Base-by-base conservation (phyloP, 2,329 filamentous ascomycete species). In the Gnomoniopsis sp. region DNA sequence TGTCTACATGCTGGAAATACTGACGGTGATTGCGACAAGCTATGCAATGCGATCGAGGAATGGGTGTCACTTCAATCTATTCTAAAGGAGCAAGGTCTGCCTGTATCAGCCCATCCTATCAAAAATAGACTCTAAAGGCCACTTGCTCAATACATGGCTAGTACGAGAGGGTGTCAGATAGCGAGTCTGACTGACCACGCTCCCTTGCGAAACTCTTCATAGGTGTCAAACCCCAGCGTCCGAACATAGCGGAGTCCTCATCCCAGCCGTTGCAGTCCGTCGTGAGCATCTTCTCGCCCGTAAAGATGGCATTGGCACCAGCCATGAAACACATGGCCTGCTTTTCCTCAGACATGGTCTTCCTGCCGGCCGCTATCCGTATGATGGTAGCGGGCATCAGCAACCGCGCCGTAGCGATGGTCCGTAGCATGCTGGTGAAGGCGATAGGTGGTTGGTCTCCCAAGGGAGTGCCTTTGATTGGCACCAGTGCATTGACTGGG, bases 231-330 rank as follows among this genome's bases (percentile, higher is more conserved):
- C 92, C 92, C 89, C 91, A 96, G 53, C 85, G 82, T 2, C 87
- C 83, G 75, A 96, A 96, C 86, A 96, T 90, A 46, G 78, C 86
- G 63, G 84, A 87, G 68, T 96, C 92, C 74, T 96, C 90, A 63
- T 95, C 91, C 90, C 90, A 96, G 33, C 91, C 90, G 65, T 91
- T 93, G 71, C 91, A 96, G 58, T 92, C 90, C 0, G 92, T 96
- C 4, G 92, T 96, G 74, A 96, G 73, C 92, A 96, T 96, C 81
- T 93, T 96, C 77, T 96, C 92, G 10, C 92, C 92, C 0, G 92
- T 96, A 70, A 96, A 96, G 36, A 96, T 88, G n/a, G 92, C 92
- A 67, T 96, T 96, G 1, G 92, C 92, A 15, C 92, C 92, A 0
- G 91, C 91, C 83, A 90, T 88, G 76, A 96, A 96, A 74, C 91